Base-by-base conservation (phyloP, 164 flowering plant species). In the Magnolia kwangsiensis region DNA sequence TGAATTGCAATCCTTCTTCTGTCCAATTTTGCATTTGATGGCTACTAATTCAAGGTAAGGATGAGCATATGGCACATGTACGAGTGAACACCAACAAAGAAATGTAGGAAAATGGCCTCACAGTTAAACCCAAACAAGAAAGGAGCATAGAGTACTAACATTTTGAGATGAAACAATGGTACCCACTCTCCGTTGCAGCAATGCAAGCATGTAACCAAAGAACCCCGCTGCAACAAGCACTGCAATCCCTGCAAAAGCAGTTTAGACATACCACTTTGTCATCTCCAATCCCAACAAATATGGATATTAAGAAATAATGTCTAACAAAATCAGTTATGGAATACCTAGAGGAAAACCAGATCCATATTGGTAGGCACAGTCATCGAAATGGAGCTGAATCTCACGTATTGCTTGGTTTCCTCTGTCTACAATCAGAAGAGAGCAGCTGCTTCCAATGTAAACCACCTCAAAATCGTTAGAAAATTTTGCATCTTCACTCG, bases 361-460 rank as follows among this genome's bases (percentile, higher is more conserved):
- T 74, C 83, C 96, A 83, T 94, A 92, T 75, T 96, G 95, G 76
- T 91, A 87, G 78, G 95, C 95, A 85, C 97, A 94, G 75, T 96
- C 97, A 81, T 96, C 98, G 74, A 89, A 91, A 75, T 90, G 90
- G 71, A 96, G 97, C 80, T 92, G 99, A 69, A 96, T 96, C 86
- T 96, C 99, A 70, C 97, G 87, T 71, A 94, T 90, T 4, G 97
- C 98, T 72, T 83, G 89, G 81, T 92, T 91, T 77, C 95, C 98
- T 84, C 98, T 86, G 83, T 94, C 99, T 70, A 94, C 85, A 65
- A 96, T 91, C 50, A 96, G 94, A 23, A 96, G 86, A 59, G 97
- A 94, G 83, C 99, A 96, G 79, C 99, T 96, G 85, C 99, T 96
- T 82, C 98, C 97, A 59, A 96, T 76, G 67, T 90, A 96, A 63